Base-by-base conservation (phyloP, 176 grass and related monocot species). In the Metroxylon sagu region DNA sequence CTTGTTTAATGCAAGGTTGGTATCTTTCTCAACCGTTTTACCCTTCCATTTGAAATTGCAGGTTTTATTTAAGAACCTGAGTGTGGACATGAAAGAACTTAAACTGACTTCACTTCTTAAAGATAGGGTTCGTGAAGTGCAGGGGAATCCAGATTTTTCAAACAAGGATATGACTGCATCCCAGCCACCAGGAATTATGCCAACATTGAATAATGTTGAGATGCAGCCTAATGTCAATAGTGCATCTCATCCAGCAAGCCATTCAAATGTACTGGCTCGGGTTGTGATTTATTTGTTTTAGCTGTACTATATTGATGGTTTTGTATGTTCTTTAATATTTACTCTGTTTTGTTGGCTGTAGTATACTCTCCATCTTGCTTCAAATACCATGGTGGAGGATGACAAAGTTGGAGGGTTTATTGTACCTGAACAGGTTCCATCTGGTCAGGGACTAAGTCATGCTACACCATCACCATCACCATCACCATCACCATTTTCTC, bases 41-140 rank as follows among this genome's bases (percentile, higher is more conserved):
- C 5, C 5, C 30, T 18, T 59, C 28, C 14, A 43, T 73, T 50
- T 48, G 62, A 50, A 1, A 17, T 29, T 73, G 51, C 52, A 96
- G 91, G 91, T 96, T 30, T 81, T 96, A 73, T 96, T 90, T 76
- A 96, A 96, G 74, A 96, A 96, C 62, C 91, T 96, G 81, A 71
- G 91, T 28, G 83, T 90, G 43, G 87, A 90, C 76, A 76, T 90
- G 80, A 96, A 88, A 79, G 92, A 96, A 82, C 83, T 90, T 70
- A 96, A 90, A 68, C 87, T 87, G 54, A 71, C 83, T 61, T 78
- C 75, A 28, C 87, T 96, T 73, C 79, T 96, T 52, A 90, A 87
- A 84, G 83, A 87, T 60, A 70, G 80, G 61, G 48, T 55, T 67
- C 92, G 83, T 26, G 77, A 96, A 74, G 49, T 85, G 58, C 83